Conservation (phyloP, 2,329 filamentous ascomycete genomes). For the Colletotrichum sp. region DNA sequence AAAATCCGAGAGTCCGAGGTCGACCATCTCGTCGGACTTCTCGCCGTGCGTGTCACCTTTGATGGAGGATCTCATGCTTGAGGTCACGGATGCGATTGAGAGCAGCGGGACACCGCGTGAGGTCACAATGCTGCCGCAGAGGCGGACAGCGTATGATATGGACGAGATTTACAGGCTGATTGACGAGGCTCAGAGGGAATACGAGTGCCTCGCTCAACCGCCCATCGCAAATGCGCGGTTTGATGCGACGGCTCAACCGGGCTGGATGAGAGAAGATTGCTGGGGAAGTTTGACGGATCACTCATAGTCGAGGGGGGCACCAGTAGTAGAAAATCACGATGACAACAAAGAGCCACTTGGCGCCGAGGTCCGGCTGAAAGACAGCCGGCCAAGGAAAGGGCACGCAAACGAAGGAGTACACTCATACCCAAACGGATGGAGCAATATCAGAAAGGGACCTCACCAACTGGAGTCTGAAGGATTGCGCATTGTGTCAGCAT, state of each 20-base stretch:
- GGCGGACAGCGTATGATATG: conserved; percentile 6
- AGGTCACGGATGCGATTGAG: conserved; percentile 16
- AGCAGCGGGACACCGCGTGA: neutral
- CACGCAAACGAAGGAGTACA: neutral
- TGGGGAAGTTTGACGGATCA: conserved; percentile 1
- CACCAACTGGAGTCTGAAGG: conserved; percentile 11
- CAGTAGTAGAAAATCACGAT: neutral
- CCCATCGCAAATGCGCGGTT: neutral
- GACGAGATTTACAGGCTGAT: conserved; percentile 9
- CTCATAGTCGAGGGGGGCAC: neutral
- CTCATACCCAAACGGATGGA: neutral
- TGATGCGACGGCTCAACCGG: neutral
- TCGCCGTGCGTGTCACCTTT: conserved; percentile 13
- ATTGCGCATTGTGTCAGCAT: conserved; percentile 24
- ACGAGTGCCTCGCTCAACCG: neutral
- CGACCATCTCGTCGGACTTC: conserved; percentile 1
- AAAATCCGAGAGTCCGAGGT: conserved; percentile 8
- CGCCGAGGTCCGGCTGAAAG: neutral
- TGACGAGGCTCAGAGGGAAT: conserved; percentile 17
- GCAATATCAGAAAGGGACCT: neutral
- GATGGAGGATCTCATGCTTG: conserved; percentile 17
- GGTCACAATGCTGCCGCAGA: neutral
- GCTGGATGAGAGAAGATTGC: conserved; percentile 4
- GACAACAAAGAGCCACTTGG: neutral
- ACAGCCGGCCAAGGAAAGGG: neutral